Evolutionary conservation across 129 eudicot genomes (phyloP), one percentile per base, ranked within the genome.

Genomic region (Escallonia herrerae): DNA sequence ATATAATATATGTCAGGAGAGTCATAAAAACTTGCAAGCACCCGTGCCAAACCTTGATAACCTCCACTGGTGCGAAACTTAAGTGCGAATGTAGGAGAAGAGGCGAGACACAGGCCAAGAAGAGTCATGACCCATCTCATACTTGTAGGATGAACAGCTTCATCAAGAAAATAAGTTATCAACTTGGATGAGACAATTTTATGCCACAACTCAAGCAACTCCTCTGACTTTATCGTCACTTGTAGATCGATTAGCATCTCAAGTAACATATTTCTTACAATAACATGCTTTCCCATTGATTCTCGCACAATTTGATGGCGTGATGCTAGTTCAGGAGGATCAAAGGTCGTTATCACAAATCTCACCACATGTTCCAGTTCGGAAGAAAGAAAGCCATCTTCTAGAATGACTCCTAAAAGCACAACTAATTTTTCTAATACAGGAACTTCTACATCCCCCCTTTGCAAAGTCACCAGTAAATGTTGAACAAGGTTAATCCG

Each of bases 101-200:
- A 89, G 7, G 86, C 79, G 57, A 94, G 91, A 75, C 90, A 94
- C 64, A 94, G 97, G 66, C 99, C 99, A 42, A 94, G 90, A 72
- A 94, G 90, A 60, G 94, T 94, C 95, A 84, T 94, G 54, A 89
- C 82, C 99, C 99, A 94, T 65, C 97, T 84, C 97, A 94, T 94
- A 72, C 88, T 94, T 43, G 99, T 86, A 15, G 99, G 99, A 79
- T 94, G 99, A 72, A 94, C 97, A 44, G 95, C 90, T 74, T 94
- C 99, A 60, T 94, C 99, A 56, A 94, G 87, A 73, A 89, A 94
- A 79, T 74, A 89, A 45, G 95, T 94, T 15, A 94, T 69, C 60
- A 94, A 78, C 66, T 85, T 94, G 15, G 97, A 83, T 15, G 99
- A 94, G 8, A 94, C 97, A 5, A 78, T 83, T 67, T 81, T 89